These are phyloP conservation scores for Yarrowia sp. DNA, from an alignment of 805 yeast genomes.

Conservation along the genomic window DNA sequence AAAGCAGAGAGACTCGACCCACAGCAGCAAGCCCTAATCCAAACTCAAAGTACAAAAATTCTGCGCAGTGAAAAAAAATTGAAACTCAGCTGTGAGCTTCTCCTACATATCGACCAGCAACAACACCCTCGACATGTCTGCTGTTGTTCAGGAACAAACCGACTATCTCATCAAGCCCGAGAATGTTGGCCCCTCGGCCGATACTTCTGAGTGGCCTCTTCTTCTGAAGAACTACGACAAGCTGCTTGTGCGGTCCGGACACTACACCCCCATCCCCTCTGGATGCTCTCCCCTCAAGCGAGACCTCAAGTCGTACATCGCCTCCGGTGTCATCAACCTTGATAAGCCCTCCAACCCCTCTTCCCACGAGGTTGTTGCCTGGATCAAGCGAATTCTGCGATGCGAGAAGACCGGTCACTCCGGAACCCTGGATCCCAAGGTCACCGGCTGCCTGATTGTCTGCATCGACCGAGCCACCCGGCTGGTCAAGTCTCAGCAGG, in stretches of 20 bases:
- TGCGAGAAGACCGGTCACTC: conserved; percentile 98
- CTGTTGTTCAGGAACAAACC: conserved; percentile 37
- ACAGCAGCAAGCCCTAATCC: not conserved
- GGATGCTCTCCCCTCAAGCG: conserved; percentile 94
- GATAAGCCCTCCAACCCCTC: conserved; percentile 99
- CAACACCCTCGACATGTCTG: conserved; percentile 42
- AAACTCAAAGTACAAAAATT: conserved; percentile 20
- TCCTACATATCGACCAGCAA: conserved; percentile 24
- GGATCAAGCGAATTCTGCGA: conserved; percentile 95
- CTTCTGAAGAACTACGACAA: conserved; percentile 91
- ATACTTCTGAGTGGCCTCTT: conserved; percentile 94
- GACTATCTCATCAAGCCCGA: conserved; percentile 88
- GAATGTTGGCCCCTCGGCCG: conserved; percentile 64
- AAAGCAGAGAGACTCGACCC: not conserved
- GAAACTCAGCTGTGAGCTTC: conserved; percentile 9
- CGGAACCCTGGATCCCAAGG: conserved; percentile 98
- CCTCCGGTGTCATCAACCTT: conserved; percentile 94
- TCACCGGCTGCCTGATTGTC: conserved; percentile 97
- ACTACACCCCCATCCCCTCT: conserved; percentile 94
- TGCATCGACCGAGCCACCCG: conserved; percentile 98
- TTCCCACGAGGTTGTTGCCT: conserved; percentile 98
- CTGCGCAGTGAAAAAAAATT: conserved; percentile 24
- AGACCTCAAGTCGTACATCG: conserved; percentile 83
- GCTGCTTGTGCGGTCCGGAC: conserved; percentile 90
- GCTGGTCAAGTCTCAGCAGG: conserved; percentile 97